Evolutionary conservation across 148 eudicot species (phyloP).

Genomic region (Persicaria tinctoria): DNA sequence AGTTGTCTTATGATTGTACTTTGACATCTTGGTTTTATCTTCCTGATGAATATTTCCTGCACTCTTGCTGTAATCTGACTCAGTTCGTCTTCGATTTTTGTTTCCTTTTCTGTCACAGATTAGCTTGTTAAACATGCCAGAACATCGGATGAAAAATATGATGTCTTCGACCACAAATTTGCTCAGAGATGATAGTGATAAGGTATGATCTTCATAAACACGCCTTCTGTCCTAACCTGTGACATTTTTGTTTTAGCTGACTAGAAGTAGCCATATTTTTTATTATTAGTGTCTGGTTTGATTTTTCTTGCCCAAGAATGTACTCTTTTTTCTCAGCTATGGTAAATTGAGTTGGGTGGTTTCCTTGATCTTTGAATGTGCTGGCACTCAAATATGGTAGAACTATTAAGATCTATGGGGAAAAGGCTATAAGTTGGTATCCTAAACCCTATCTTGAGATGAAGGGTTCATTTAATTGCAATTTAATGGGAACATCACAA

Average conservation of each 20-base stretch:
- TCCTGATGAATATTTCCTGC: background rate
- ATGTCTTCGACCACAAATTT: conserved; percentile 61
- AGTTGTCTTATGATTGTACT: conserved; percentile 1
- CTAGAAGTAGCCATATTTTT: background rate
- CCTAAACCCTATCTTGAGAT: background rate
- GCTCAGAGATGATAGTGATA: conserved; percentile 83
- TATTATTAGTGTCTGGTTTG: background rate
- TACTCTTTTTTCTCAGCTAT: conserved; percentile 1
- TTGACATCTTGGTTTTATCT: background rate
- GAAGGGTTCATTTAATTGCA: background rate
- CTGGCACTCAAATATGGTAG: background rate
- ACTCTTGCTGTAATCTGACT: background rate
- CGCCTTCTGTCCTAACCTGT: background rate
- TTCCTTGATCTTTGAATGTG: background rate
- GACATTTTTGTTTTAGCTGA: conserved; percentile 5
- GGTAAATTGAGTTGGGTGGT: background rate
- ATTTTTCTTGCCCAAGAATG: background rate
- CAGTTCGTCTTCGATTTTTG: background rate
- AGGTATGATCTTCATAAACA: conserved; percentile 31
- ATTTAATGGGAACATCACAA: background rate
- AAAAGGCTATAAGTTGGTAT: background rate
- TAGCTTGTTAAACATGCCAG: conserved; percentile 78
- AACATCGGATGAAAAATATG: conserved; percentile 46
- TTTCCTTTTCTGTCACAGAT: conserved; percentile 46
- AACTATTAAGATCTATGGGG: background rate